These are phyloP conservation scores for Trichophaea hybrida DNA, from an alignment of 2,329 filamentous ascomycete species.

Conservation along the genomic window DNA sequence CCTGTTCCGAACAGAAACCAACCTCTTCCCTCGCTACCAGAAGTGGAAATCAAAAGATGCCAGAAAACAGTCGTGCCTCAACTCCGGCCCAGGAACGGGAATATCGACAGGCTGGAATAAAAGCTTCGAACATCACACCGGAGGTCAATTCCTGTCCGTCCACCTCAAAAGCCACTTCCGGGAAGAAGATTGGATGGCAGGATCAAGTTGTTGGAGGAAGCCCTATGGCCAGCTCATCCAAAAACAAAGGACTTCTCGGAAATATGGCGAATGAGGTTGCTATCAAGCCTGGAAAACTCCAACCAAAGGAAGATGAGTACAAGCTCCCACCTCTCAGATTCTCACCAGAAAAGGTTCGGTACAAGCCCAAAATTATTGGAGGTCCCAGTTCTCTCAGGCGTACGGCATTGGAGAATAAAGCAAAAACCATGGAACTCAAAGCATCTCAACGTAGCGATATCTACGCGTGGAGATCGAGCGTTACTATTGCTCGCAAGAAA, in stretches of 20 bases:
- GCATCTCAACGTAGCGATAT: not conserved
- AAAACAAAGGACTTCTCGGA: not conserved
- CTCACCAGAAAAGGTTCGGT: not conserved
- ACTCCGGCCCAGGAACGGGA: not conserved
- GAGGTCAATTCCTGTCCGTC: not conserved
- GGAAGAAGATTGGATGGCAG: not conserved
- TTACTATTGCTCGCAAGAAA: not conserved
- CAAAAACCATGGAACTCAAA: not conserved
- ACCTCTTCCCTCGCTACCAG: not conserved
- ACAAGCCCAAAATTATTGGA: not conserved
- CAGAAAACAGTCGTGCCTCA: not conserved
- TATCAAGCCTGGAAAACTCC: not conserved
- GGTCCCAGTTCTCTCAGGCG: not conserved
- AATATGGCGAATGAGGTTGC: not conserved
- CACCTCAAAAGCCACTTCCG: not conserved
- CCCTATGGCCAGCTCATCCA: not conserved
- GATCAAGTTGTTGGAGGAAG: not conserved
- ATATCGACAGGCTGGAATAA: not conserved
- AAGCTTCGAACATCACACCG: not conserved
- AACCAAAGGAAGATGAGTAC: not conserved
- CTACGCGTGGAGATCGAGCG: not conserved
- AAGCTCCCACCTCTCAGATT: not conserved
- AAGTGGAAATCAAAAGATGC: not conserved
- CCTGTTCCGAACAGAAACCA: not conserved
- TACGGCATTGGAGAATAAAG: not conserved